Base-by-base conservation (phyloP, 2,329 filamentous ascomycete genomes). In the Torrubiellomyces zombiae region DNA sequence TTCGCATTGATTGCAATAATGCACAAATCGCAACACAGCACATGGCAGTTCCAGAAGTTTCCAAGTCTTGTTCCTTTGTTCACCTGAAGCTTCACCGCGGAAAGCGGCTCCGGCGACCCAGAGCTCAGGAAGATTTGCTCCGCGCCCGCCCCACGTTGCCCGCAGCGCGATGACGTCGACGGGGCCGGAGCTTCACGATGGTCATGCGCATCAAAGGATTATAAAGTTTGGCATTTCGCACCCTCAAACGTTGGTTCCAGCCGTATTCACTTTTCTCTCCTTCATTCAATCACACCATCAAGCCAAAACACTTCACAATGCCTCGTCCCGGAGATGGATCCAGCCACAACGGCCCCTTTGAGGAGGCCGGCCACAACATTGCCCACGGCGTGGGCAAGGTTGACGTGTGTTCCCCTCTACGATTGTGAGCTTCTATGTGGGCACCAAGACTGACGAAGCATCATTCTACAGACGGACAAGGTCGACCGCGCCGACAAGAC, bases 401-500 rank as follows among this genome's bases (percentile, higher is more conserved):
- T 13, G 20, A 21, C n/a, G n/a, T n/a, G n/a, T n/a, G n/a, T n/a
- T n/a, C n/a, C n/a, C n/a, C n/a, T n/a, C n/a, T n/a, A n/a, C n/a
- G n/a, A n/a, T n/a, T n/a, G n/a, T n/a, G n/a, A n/a, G n/a, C n/a
- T n/a, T n/a, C n/a, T n/a, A n/a, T n/a, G n/a, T n/a, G n/a, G n/a
- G n/a, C n/a, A n/a, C 28, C n/a, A n/a, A n/a, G n/a, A n/a, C n/a
- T n/a, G n/a, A 10, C 16, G 12, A 12, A 15, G 13, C 16, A 14
- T 21, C 13, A 20, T n/a, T 31, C 30, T 23, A 21, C 20, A 51
- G 44, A 39, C 36, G 10, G 31, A 38, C 27, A 50, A 53, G 15
- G 58, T 63, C 16, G 36, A 41, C 25, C 55, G 58, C 28, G 57
- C 60, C 9, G 50, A 61, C 43, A 65, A 64, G 50, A 55, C 56